Conservation (phyloP, 805 yeast species). For the Torulaspora microellipsoides region DNA sequence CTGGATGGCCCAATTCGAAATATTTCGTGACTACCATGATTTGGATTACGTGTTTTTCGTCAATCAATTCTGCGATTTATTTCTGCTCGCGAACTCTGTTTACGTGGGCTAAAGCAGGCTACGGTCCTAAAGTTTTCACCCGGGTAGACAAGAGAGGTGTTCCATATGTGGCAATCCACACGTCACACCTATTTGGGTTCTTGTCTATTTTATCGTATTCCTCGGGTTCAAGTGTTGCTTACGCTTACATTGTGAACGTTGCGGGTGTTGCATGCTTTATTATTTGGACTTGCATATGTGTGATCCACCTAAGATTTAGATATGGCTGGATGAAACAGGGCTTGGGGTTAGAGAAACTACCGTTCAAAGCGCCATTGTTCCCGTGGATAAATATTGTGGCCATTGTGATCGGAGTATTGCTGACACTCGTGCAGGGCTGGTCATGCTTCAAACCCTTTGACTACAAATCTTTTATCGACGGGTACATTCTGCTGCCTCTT, state of each 20-base stretch:
- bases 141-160: conserved; percentile 54
- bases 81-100: conserved; percentile 66
- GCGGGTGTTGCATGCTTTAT: conserved; percentile 65
- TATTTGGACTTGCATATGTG: conserved; percentile 60
- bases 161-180: conserved; percentile 56
- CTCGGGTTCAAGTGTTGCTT: conserved; percentile 36
- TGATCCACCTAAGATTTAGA: conserved; percentile 55
- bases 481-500: conserved; percentile 58
- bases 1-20: conserved; percentile 49
- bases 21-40: conserved; percentile 52
- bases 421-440: conserved; percentile 48
- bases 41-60: conserved; percentile 58
- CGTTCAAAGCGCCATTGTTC: conserved; percentile 27
- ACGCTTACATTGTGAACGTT: conserved; percentile 54
- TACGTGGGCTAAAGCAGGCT: conserved; percentile 56
- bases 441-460: conserved; percentile 45
- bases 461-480: conserved; percentile 50
- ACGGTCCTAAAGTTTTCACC: conserved; percentile 53
- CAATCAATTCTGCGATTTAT: conserved; percentile 65
- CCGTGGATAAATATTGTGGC: conserved; percentile 42
- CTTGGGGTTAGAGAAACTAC: not conserved
- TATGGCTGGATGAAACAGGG: conserved; percentile 6
- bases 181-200: conserved; percentile 52
- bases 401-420: conserved; percentile 35
- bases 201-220: conserved; percentile 44